Percentiles rank a stretch among this genome's conserved stretches.
Evolutionary conservation across 306 rosid genomes (phyloP).

Genomic region (Quercus cerris): DNA sequence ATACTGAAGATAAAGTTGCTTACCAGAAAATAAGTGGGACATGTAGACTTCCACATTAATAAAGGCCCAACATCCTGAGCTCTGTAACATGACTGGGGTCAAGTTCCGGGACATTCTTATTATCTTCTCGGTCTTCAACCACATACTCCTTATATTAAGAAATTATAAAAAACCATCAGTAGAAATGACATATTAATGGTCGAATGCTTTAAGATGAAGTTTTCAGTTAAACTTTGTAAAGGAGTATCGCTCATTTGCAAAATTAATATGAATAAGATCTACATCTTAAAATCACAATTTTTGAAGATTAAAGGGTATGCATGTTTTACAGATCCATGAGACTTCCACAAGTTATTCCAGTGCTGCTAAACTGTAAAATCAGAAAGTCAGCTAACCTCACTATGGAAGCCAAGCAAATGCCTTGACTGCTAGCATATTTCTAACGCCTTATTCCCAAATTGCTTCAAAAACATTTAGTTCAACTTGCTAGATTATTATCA

Average conservation of each 20-base stretch:
- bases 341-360: neutral
- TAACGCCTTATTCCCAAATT: neutral
- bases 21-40: conserved; percentile 20
- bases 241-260: neutral
- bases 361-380: neutral
- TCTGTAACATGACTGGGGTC: conserved; percentile 90
- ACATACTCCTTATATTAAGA: conserved; percentile 69
- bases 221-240: neutral
- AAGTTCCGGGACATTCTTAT: conserved; percentile 71
- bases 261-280: neutral
- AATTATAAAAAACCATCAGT: neutral
- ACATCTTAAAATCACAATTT: neutral
- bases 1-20: neutral
- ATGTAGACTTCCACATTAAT: conserved; percentile 43
- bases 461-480: neutral
- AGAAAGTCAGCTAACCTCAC: neutral
- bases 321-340: neutral
- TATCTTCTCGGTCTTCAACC: conserved; percentile 74
- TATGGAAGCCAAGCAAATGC: neutral
- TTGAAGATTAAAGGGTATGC: neutral
- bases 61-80: conserved; percentile 94
- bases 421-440: neutral
- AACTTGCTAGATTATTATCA: neutral
- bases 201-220: neutral
- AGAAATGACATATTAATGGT: neutral